A percentile compares a stretch with the other conserved stretches of the same genome.
phyloP scores from a whole-genome alignment of 2,329 filamentous ascomycete species.

The Coccinonectria pachysandricola region DNA sequence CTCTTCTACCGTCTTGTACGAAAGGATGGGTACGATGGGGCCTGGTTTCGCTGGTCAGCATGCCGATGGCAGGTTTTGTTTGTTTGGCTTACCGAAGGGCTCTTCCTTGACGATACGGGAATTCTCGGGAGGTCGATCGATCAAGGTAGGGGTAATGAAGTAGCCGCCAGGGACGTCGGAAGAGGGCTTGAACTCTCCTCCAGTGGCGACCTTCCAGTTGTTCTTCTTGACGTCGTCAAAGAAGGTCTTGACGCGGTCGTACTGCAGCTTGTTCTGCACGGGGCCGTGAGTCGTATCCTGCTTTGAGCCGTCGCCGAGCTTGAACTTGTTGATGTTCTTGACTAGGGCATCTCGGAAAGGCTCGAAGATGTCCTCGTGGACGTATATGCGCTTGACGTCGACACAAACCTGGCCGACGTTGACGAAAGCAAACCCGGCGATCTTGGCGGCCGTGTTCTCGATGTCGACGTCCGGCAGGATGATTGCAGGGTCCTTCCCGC shows the following conservation, averaged over 20 bases:
- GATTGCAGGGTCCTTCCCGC: slow-evolving; percentile 53
- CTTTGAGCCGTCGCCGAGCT: slow-evolving; percentile 34
- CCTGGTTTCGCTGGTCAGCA: slow-evolving; percentile 1
- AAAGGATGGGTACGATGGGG: slow-evolving; percentile 52
- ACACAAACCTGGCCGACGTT: slow-evolving; percentile 38
- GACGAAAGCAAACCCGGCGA: slow-evolving; percentile 40
- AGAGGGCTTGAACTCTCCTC: slow-evolving; percentile 12
- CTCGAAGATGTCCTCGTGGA: slow-evolving; percentile 50
- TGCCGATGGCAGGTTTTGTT: too few species aligned
- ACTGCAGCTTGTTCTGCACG: slow-evolving; percentile 56
- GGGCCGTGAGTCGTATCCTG: slow-evolving; percentile 39
- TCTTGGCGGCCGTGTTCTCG: slow-evolving; percentile 20
- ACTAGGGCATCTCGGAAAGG: slow-evolving; percentile 35
- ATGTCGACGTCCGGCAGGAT: slow-evolving; percentile 48
- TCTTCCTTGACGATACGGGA: slow-evolving; percentile 47
- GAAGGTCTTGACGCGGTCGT: slow-evolving; percentile 34
- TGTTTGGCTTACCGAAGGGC: slow-evolving; percentile 31
- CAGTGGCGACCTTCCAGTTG: slow-evolving; percentile 31
- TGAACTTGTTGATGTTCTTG: slow-evolving; percentile 27
- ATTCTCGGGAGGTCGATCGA: slow-evolving; percentile 47
- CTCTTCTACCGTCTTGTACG: slow-evolving; percentile 52
- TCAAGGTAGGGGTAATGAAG: slow-evolving; percentile 47
- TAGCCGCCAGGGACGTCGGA: slow-evolving; percentile 35
- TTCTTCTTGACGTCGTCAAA: slow-evolving; percentile 42
- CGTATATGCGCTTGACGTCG: slow-evolving; percentile 47